These are phyloP conservation scores for Chrysochromulina parva DNA, from an alignment of 78 protist genomes.

Conservation along the genomic window DNA sequence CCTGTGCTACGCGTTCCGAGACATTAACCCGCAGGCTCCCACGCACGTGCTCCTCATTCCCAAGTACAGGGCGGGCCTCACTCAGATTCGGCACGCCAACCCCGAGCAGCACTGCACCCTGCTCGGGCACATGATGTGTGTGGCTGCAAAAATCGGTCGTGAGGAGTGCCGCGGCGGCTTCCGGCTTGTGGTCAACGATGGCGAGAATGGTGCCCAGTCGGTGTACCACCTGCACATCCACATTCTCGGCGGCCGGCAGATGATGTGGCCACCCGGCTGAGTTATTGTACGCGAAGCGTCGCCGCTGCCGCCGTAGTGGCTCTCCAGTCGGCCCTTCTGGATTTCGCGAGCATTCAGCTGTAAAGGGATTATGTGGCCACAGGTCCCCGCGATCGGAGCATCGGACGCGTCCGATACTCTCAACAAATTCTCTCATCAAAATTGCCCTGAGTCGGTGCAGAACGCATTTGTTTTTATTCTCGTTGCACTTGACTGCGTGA, in stretches of 20 bases:
- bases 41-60: conserved; percentile 65
- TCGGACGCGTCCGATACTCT: too few relatives aligned
- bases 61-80: conserved; percentile 8
- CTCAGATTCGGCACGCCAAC: not conserved
- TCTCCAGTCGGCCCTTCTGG: too few relatives aligned
- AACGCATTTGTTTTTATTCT: too few relatives aligned
- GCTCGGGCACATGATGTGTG: conserved; percentile 14
- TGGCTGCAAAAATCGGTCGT: not conserved
- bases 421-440: too few relatives aligned
- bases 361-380: too few relatives aligned
- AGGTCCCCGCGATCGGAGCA: too few relatives aligned
- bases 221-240: conserved; percentile 67
- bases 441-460: too few relatives aligned
- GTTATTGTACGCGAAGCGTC: too few relatives aligned
- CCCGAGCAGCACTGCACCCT: not conserved
- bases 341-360: too few relatives aligned
- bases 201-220: conserved; percentile 50
- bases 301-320: too few relatives aligned
- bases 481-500: too few relatives aligned
- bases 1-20: conserved; percentile 40
- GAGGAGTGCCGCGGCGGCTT: not conserved
- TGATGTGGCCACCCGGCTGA: conserved; percentile 58
- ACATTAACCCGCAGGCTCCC: conserved; percentile 62
- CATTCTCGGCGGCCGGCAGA: conserved; percentile 58
- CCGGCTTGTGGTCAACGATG: conserved; percentile 61